phyloP scores from a whole-genome alignment of 1,139 yeast genomes.

The Hansenula anomala region DNA sequence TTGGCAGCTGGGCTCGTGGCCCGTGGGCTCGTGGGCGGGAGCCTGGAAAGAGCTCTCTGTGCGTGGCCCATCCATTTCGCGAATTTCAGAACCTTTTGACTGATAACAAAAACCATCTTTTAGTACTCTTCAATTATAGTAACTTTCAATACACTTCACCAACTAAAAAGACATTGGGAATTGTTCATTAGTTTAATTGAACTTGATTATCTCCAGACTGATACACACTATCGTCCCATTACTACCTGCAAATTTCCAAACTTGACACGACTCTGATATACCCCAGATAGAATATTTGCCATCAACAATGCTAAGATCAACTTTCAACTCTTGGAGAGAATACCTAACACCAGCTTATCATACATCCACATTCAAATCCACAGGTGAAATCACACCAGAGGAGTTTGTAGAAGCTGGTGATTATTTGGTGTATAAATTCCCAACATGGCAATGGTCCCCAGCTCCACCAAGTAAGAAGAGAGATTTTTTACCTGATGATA shows the following conservation, averaged over 20 bases:
- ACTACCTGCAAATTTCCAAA: too few species aligned
- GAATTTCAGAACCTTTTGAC: neutral
- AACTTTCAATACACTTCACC: too few species aligned
- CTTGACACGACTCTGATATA: too few species aligned
- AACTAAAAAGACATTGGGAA: too few species aligned
- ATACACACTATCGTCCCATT: too few species aligned
- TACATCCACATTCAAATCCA: constrained; percentile 70
- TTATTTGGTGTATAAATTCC: constrained; percentile 82
- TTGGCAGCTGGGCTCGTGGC: too few species aligned
- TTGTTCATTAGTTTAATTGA: too few species aligned
- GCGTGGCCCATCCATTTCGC: neutral
- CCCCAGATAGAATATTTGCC: neutral
- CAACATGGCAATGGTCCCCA: constrained; percentile 94
- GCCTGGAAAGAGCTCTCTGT: neutral
- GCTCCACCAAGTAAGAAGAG: constrained; percentile 58
- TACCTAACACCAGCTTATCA: constrained; percentile 88
- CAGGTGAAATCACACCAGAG: constrained; percentile 93
- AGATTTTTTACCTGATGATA: constrained; percentile 77
- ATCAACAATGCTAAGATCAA: constrained; percentile 48
- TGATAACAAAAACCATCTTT: too few species aligned
- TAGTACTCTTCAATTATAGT: too few species aligned
- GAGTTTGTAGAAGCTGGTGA: constrained; percentile 95
- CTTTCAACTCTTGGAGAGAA: constrained; percentile 81
- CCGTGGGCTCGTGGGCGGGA: too few species aligned
- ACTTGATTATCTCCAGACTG: too few species aligned